Percentiles rank a stretch among this genome's conserved stretches.
phyloP scores from a whole-genome alignment of 2,329 filamentous ascomycete species.

The Uncinocarpus reesii region DNA sequence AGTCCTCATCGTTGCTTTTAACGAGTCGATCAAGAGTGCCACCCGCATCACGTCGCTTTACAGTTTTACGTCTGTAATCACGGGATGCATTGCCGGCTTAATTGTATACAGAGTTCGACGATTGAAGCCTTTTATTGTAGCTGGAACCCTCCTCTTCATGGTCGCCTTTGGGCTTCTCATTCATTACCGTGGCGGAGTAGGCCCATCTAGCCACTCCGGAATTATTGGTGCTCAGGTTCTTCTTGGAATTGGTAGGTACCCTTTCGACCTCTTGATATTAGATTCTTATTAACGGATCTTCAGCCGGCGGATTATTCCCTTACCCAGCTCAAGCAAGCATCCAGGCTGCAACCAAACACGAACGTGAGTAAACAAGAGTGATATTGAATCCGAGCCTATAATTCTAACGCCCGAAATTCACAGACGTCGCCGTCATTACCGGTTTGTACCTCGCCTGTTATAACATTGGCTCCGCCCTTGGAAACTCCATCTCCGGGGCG shows the following conservation, averaged over 20 bases:
- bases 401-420: conserved; percentile 1
- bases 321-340: conserved; percentile 44
- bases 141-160: conserved; percentile 50
- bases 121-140: conserved; percentile 54
- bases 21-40: conserved; percentile 47
- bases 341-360: conserved; percentile 42
- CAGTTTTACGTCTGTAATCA: conserved; percentile 47
- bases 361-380: conserved; percentile 26
- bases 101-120: conserved; percentile 49
- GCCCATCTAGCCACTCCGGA: conserved; percentile 40
- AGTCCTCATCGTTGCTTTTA: conserved; percentile 51
- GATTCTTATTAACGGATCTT: neutral
- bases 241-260: conserved; percentile 44
- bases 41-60: conserved; percentile 53
- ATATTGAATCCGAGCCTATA: conserved; percentile 10
- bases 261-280: neutral
- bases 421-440: conserved; percentile 53
- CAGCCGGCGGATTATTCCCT: conserved; percentile 51
- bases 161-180: conserved; percentile 58
- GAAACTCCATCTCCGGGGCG: conserved; percentile 51
- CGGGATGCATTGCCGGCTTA: conserved; percentile 47
- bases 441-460: conserved; percentile 54
- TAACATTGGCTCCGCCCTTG: conserved; percentile 52
- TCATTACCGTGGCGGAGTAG: conserved; percentile 48
- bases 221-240: conserved; percentile 54